Conservation (phyloP, 768 basidiomycete species). For the Termitomyces sp. region DNA sequence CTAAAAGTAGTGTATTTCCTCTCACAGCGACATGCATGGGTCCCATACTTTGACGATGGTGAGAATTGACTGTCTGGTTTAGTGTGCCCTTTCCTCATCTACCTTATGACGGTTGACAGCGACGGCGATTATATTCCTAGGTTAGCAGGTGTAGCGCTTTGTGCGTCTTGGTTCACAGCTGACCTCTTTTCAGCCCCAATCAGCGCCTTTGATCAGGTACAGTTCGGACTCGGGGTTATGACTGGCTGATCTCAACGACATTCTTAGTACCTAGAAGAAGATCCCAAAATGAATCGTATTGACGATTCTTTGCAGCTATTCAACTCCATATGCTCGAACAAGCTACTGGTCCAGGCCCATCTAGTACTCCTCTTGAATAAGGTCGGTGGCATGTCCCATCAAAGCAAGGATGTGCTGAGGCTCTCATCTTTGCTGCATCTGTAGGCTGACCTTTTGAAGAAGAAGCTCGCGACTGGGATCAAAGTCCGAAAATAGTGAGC, state of each 20-base stretch:
- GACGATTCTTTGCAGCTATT: slow-evolving; percentile 80
- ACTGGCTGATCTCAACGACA: not conserved
- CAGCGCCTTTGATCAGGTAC: slow-evolving; percentile 81
- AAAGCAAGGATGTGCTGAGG: not conserved
- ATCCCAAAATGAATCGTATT: slow-evolving; percentile 71
- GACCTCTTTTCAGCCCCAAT: slow-evolving; percentile 50
- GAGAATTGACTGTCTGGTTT: slow-evolving; percentile 19
- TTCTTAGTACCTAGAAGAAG: slow-evolving; percentile 73
- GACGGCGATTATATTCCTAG: slow-evolving; percentile 78
- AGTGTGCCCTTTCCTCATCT: not conserved
- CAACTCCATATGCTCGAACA: slow-evolving; percentile 69
- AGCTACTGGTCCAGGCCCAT: slow-evolving; percentile 65
- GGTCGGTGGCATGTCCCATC: slow-evolving; percentile 31
- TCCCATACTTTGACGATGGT: slow-evolving; percentile 84
- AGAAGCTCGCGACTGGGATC: slow-evolving; percentile 64
- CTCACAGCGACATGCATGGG: slow-evolving; percentile 69
- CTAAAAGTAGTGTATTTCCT: not conserved
- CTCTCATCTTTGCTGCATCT: slow-evolving; percentile 3
- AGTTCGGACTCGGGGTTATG: slow-evolving; percentile 7
- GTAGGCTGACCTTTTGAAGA: slow-evolving; percentile 66
- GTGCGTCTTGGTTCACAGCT: not conserved
- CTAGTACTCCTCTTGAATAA: slow-evolving; percentile 77
- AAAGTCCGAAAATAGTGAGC: slow-evolving; percentile 75
- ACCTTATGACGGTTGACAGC: slow-evolving; percentile 31
- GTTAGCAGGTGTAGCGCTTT: slow-evolving; percentile 15